Conservation (phyloP, 108 stramenopile genomes). For the Nitzschia sp. region DNA sequence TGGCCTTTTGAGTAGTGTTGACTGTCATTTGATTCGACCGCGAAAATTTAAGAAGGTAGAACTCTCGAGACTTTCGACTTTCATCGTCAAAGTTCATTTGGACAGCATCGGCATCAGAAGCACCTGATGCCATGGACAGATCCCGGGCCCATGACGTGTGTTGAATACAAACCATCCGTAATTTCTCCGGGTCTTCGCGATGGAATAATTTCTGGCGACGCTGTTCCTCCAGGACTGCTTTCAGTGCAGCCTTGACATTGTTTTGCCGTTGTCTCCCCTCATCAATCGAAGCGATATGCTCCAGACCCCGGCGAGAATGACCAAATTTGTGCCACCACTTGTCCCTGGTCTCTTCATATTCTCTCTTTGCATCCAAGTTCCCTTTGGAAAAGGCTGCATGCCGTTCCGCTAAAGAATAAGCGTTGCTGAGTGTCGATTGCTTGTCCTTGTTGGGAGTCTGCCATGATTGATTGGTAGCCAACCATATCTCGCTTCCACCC, state of each 20-base stretch:
- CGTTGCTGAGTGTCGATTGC: conserved; percentile 24
- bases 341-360: conserved; percentile 44
- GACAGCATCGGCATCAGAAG: conserved; percentile 81
- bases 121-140: conserved; percentile 77
- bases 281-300: conserved; percentile 80
- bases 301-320: conserved; percentile 80
- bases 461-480: conserved; percentile 72
- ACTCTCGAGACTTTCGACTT: conserved; percentile 73
- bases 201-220: conserved; percentile 53
- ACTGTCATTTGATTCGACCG: conserved; percentile 19
- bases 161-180: conserved; percentile 71
- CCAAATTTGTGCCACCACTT: conserved; percentile 90
- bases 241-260: conserved; percentile 62
- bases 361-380: conserved; percentile 22
- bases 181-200: conserved; percentile 61
- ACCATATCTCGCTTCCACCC: conserved; percentile 88
- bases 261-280: conserved; percentile 76
- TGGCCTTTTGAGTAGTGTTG: conserved; percentile 3
- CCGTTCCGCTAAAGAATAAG: conserved; percentile 15
- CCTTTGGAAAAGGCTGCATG: conserved; percentile 3
- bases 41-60: conserved; percentile 75
- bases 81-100: conserved; percentile 66
- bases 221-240: conserved; percentile 75
- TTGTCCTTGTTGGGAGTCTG: conserved; percentile 33
- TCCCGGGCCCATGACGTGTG: conserved; percentile 80